Base-by-base conservation (phyloP, 2,329 filamentous ascomycete species). In the Ophiostoma novo-ulmi region DNA sequence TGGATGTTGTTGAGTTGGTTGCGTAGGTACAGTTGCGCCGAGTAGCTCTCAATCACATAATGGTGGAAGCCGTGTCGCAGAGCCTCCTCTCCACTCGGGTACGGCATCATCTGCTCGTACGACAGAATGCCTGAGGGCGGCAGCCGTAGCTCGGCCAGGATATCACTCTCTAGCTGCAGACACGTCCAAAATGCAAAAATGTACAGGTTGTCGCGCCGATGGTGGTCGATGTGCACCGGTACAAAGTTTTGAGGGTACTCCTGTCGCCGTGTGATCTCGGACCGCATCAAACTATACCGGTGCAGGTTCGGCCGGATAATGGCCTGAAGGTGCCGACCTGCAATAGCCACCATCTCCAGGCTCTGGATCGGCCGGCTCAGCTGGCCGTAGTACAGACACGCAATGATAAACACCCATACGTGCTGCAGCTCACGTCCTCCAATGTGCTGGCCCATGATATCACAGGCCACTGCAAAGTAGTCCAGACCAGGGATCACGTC, bases 131-230 rank as follows among this genome's bases (percentile, higher is more conserved):
- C 85, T 0, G 87, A 89, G 3, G 87, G 87, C 1, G 86, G 85
- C 3, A 87, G 80, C 20, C 83, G 86, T 72, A 98, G 84, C 79
- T 99, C 95, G 3, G 95, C 95, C 66, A 97, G 85, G 65, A 98
- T 92, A 78, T 98, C 94, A 79, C 93, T 93, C 71, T 72, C 74
- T 26, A 70, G 66, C 77, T 98, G 94, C 73, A 97, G 82, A 77
- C 92, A 97, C 8, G 94, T 95, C 94, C 94, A 98, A 76, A 94
- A 97, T 0, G 92, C 90, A 75, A 96, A 85, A 17, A 90, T 83
- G 48, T 90, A 83, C 71, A 90, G 83, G 76, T 93, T 92, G 75
- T 89, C 85, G 65, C 81, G 75, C 71, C 78, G 79, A 55, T 82
- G 83, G 55, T 79, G 80, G 39, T 83, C 52, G 5, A 63, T 7